A percentile compares a stretch with the other conserved stretches of the same genome.
Evolutionary conservation across 805 yeast species (phyloP).

Genomic region (Naumovozyma dairenensis): DNA sequence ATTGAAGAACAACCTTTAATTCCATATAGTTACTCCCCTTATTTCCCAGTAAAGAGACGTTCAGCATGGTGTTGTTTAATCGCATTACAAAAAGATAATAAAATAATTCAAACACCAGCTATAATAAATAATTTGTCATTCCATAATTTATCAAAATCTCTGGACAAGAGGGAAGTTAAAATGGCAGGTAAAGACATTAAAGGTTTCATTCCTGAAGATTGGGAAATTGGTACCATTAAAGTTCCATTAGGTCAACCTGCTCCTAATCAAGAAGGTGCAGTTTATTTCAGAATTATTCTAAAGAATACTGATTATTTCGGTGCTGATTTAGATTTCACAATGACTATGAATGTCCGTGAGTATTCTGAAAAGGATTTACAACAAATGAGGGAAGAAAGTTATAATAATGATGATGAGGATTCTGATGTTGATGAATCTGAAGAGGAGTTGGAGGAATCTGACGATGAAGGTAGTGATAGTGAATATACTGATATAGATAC

Average conservation of each 20-base stretch:
- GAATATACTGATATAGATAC: slow-evolving; percentile 30
- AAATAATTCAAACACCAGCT: slow-evolving; percentile 59
- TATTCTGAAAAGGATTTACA: slow-evolving; percentile 31
- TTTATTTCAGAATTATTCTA: slow-evolving; percentile 59
- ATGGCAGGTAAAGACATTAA: slow-evolving; percentile 28
- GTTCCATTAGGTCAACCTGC: slow-evolving; percentile 66
- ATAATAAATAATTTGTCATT: slow-evolving; percentile 21
- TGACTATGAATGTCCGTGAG: slow-evolving; percentile 58
- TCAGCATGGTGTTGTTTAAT: slow-evolving; percentile 61
- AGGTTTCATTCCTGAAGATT: slow-evolving; percentile 28
- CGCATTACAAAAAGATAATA: slow-evolving; percentile 66
- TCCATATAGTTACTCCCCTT: slow-evolving; percentile 62
- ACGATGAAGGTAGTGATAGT: slow-evolving; percentile 37
- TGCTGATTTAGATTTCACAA: slow-evolving; percentile 61
- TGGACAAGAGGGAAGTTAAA: slow-evolving; percentile 24
- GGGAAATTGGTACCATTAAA: slow-evolving; percentile 61
- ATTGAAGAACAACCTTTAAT: slow-evolving; percentile 61
- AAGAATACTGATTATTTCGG: slow-evolving; percentile 76
- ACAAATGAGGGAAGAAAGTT: slow-evolving; percentile 47
- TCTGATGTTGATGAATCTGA: slow-evolving; percentile 35
- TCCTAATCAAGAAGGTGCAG: slow-evolving; percentile 60
- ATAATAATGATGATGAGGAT: slow-evolving; percentile 42
- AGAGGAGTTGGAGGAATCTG: slow-evolving; percentile 52
- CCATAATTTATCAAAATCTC: slow-evolving; percentile 19
- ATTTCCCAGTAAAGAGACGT: slow-evolving; percentile 51